Evolutionary conservation across 1,284 basidiomycete species (phyloP).

Genomic region (Grifola frondosa): DNA sequence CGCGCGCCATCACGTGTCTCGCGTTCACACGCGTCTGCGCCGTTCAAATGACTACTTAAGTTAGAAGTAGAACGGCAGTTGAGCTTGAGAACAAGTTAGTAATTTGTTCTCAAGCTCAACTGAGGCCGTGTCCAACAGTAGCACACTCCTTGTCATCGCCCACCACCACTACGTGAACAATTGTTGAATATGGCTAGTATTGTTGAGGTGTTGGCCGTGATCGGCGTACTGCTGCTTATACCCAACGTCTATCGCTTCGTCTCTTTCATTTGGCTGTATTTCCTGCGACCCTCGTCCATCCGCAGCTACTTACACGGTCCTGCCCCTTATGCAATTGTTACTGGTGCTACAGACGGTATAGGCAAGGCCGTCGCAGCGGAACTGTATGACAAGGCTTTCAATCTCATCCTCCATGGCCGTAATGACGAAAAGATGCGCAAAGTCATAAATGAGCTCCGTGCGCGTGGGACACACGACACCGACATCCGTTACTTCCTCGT

Average conservation of each 20-base stretch:
- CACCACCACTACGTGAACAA: not conserved
- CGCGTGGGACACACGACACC: constrained; percentile 1
- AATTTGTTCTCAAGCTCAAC: too few relatives aligned
- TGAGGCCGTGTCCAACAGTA: too few relatives aligned
- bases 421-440: constrained; percentile 29
- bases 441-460: constrained; percentile 24
- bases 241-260: constrained; percentile 20
- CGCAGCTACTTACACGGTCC: constrained; percentile 25
- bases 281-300: constrained; percentile 24
- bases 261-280: constrained; percentile 28
- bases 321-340: constrained; percentile 29
- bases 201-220: constrained; percentile 11
- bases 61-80: too few relatives aligned
- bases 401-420: constrained; percentile 31
- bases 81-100: too few relatives aligned
- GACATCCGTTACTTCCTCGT: constrained; percentile 30
- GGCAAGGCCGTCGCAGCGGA: constrained; percentile 28
- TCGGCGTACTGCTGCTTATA: constrained; percentile 15
- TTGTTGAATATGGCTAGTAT: not conserved
- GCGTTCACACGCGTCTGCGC: too few relatives aligned
- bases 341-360: constrained; percentile 34
- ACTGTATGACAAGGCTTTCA: constrained; percentile 31
- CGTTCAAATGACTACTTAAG: too few relatives aligned
- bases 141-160: not conserved
- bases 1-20: too few relatives aligned